phyloP scores from a whole-genome alignment of 192 early-diverging fungal species.

The Backusella psychrophila region DNA sequence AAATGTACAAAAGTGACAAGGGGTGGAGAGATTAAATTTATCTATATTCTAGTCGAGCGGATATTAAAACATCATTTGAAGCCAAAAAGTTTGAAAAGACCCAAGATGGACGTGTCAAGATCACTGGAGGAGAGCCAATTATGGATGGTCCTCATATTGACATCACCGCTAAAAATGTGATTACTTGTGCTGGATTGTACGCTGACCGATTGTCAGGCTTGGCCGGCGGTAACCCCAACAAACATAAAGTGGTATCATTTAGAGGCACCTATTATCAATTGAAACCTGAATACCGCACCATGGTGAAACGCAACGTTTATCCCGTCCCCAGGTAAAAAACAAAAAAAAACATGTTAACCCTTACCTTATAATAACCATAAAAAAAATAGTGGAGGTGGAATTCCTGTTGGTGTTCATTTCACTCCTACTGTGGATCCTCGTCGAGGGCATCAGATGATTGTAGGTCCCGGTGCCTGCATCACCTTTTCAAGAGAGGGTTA shows the following conservation, averaged over 20 bases:
- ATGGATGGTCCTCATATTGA: conserved; percentile 21
- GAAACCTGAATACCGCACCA: conserved; percentile 28
- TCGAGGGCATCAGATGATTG: conserved; percentile 32
- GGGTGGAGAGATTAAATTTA: neutral
- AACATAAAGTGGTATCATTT: conserved; percentile 27
- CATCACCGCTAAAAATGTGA: conserved; percentile 26
- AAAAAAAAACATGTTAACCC: too few species aligned
- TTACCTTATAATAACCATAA: too few species aligned
- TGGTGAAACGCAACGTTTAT: conserved; percentile 35
- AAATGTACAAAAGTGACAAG: neutral
- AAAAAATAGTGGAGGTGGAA: conserved; percentile 18
- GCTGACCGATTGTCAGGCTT: conserved; percentile 28
- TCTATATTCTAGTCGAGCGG: conserved; percentile 19
- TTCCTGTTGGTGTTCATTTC: conserved; percentile 35
- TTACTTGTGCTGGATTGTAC: conserved; percentile 35
- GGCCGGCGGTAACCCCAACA: conserved; percentile 19
- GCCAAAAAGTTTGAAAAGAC: conserved; percentile 28
- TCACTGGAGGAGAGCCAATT: conserved; percentile 22
- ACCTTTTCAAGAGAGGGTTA: conserved; percentile 36
- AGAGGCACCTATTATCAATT: conserved; percentile 37
- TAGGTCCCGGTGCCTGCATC: conserved; percentile 36
- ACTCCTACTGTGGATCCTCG: conserved; percentile 30
- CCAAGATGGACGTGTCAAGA: conserved; percentile 27
- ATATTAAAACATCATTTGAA: conserved; percentile 37
- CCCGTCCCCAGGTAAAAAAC: conserved; percentile 24